Conservation (phyloP, 192 early-diverging fungal species). For the Oehlia diaphana region DNA sequence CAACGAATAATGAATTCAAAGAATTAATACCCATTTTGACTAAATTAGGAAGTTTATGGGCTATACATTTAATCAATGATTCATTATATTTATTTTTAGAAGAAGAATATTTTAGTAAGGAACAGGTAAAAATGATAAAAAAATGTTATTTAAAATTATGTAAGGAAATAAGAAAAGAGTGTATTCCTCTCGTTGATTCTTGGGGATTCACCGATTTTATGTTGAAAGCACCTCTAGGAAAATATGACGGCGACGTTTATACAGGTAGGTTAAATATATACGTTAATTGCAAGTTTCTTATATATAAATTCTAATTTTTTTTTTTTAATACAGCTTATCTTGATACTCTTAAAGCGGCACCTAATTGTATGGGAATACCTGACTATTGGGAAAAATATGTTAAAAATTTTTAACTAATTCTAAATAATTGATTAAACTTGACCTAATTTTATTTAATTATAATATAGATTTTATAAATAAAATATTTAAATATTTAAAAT, state of each 20-base stretch:
- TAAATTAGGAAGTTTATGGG: constrained; percentile 46
- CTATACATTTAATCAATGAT: constrained; percentile 42
- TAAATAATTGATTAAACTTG: background rate
- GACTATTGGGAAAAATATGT: constrained; percentile 41
- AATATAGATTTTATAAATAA: too few species aligned
- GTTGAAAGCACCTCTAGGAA: constrained; percentile 59
- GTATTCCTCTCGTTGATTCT: constrained; percentile 54
- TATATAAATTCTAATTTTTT: background rate
- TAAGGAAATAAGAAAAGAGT: constrained; percentile 48
- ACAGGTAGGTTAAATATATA: constrained; percentile 31
- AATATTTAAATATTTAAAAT: too few species aligned
- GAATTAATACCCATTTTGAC: constrained; percentile 39
- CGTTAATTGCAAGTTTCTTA: background rate
- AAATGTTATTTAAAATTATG: constrained; percentile 43
- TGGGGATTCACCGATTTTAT: constrained; percentile 58
- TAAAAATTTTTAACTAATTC: constrained; percentile 33
- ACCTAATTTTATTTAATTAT: too few species aligned
- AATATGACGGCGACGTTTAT: constrained; percentile 61
- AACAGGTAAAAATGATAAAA: constrained; percentile 46
- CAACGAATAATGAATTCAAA: constrained; percentile 32
- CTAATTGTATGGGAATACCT: constrained; percentile 40
- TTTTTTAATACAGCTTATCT: constrained; percentile 35
- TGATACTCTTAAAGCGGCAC: constrained; percentile 37
- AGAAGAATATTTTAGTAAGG: constrained; percentile 50
- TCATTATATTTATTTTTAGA: constrained; percentile 46